Conservation (phyloP, 2,329 filamentous ascomycete genomes). For the Pseudogymnoascus verrucosus region DNA sequence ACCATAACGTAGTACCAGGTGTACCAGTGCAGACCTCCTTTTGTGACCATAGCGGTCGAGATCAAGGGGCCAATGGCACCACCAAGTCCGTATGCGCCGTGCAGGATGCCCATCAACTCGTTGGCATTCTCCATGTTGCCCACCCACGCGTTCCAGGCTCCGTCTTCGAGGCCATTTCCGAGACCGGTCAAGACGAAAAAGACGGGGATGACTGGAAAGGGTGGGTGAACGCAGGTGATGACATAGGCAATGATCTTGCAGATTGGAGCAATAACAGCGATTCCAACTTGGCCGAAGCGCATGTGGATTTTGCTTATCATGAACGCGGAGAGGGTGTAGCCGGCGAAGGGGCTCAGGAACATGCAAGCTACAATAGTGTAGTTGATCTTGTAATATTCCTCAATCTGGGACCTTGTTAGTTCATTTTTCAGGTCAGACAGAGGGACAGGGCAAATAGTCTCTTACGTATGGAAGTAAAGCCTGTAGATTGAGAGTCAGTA, state of each 20-base stretch:
- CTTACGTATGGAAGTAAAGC: conserved; percentile 38
- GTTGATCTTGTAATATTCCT: conserved; percentile 52
- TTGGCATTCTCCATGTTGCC: conserved; percentile 63
- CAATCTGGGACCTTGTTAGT: conserved; percentile 35
- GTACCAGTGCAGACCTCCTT: conserved; percentile 56
- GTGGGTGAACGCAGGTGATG: conserved; percentile 58
- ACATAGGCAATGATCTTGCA: conserved; percentile 59
- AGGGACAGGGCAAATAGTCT: conserved; percentile 10
- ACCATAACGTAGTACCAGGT: conserved; percentile 64
- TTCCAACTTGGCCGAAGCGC: conserved; percentile 68
- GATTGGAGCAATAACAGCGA: conserved; percentile 56
- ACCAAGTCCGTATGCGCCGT: conserved; percentile 64
- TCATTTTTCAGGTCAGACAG: not conserved
- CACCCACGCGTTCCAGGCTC: conserved; percentile 51
- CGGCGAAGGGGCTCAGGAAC: conserved; percentile 58
- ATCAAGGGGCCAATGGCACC: conserved; percentile 62
- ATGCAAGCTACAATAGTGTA: conserved; percentile 59
- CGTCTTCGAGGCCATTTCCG: conserved; percentile 61
- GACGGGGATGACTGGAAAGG: conserved; percentile 58
- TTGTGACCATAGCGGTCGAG: conserved; percentile 65
- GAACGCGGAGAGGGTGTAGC: conserved; percentile 56
- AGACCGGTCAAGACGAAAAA: conserved; percentile 60
- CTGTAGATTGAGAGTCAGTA: conserved; percentile 26
- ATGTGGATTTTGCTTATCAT: conserved; percentile 57
- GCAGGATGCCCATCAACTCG: conserved; percentile 64